Evolutionary conservation across 768 basidiomycete genomes (phyloP).

Genomic region (Phaffia australis): DNA sequence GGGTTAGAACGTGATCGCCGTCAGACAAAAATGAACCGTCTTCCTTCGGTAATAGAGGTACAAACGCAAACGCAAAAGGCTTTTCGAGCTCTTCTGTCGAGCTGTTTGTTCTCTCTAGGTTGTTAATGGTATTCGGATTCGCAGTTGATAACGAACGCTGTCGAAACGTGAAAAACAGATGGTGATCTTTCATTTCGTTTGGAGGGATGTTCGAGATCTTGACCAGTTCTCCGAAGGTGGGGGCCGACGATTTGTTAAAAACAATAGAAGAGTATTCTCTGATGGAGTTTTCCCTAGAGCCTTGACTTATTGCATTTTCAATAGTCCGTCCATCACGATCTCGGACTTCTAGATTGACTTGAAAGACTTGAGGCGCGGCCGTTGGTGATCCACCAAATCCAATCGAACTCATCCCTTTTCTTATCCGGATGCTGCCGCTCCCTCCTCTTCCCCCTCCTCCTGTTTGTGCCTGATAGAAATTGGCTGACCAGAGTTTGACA

Average conservation of each 20-base stretch:
- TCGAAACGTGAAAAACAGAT: slow-evolving; percentile 88
- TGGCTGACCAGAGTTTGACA: slow-evolving; percentile 72
- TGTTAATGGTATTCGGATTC: slow-evolving; percentile 26
- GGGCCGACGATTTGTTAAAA: slow-evolving; percentile 73
- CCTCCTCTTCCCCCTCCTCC: slow-evolving; percentile 32
- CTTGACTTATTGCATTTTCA: slow-evolving; percentile 59
- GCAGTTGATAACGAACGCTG: slow-evolving; percentile 41
- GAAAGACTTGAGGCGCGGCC: slow-evolving; percentile 53
- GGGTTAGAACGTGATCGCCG: slow-evolving; percentile 69
- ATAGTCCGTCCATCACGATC: slow-evolving; percentile 58
- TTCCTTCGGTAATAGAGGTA: slow-evolving; percentile 65
- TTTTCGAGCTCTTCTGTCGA: slow-evolving; percentile 44
- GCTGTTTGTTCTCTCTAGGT: slow-evolving; percentile 43
- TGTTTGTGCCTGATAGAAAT: slow-evolving; percentile 53
- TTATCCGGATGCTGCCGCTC: slow-evolving; percentile 35
- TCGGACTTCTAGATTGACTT: slow-evolving; percentile 81
- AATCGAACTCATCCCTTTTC: slow-evolving; percentile 13
- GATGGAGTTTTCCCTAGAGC: slow-evolving; percentile 70
- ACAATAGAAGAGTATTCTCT: slow-evolving; percentile 82
- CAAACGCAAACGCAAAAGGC: slow-evolving; percentile 84
- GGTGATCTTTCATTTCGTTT: slow-evolving; percentile 62
- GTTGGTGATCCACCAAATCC: slow-evolving; percentile 45
- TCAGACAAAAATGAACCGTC: slow-evolving; percentile 72
- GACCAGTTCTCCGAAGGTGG: slow-evolving; percentile 85
- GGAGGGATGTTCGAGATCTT: slow-evolving; percentile 63